Evolutionary conservation across 1,139 yeast genomes (phyloP), one percentile per base, ranked within the genome.

Genomic region (Protomyces macrosporus): DNA sequence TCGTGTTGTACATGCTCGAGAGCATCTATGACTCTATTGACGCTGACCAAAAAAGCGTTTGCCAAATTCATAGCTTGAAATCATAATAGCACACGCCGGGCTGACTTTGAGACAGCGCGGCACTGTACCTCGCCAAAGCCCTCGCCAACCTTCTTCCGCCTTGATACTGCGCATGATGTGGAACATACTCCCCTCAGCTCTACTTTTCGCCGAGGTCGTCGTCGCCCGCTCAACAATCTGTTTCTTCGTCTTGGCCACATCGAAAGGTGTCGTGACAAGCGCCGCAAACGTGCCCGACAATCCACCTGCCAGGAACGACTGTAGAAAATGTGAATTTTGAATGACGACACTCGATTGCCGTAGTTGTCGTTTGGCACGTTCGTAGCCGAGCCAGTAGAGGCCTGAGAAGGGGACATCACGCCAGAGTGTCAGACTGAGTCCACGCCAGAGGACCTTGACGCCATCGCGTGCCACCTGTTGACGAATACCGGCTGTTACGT

Each of bases 71-170:
- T 93, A 93, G 53, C 95, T 87, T 1, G 98, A 89, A 60, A 93
- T 91, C 99, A 93, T 95, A 45, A 93, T 93, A 1, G 98, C 98
- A 81, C 98, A 93, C 10, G 97, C 87, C 2, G 98, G 98, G 0
- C 97, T 97, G 51, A 93, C 88, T 72, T 93, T 93, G 74, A 91
- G 77, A 7, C 93, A 82, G 68, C 99, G 80, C 0, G 98, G 98
- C 1, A 84, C 79, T 52, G 90, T 77, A 0, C 98, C 98, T 48
- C 89, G 88, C 72, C 86, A 91, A 23, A 93, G 77, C 0, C 97
- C 95, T 4, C 80, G 72, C 14, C 82, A 57, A 0, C 99, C 98
- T 74, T 93, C 98, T 36, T 78, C 81, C 69, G 75, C 80, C 65
- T 83, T 79, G 51, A 93, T 91, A 39, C 79, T 78, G 50, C 74